Percentiles rank a stretch among this genome's conserved stretches.
These are phyloP conservation scores for Mrakia blollopis DNA, from an alignment of 768 basidiomycete genomes.

Conservation along the genomic window DNA sequence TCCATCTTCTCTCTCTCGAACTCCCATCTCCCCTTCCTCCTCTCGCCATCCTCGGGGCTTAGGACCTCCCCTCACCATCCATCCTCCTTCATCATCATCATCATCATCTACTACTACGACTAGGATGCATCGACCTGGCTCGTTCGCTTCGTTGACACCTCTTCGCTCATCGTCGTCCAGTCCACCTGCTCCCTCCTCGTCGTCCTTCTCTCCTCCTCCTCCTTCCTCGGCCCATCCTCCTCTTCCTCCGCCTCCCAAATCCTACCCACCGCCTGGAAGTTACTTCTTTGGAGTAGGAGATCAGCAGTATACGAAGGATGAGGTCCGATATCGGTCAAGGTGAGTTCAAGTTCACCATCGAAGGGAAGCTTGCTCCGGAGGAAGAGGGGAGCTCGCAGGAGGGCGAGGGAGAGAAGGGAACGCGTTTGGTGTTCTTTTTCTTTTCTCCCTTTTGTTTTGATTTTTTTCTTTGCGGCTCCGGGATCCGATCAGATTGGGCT, in stretches of 20 bases:
- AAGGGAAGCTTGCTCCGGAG: neutral
- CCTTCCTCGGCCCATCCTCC: neutral
- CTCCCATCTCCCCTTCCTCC: too few species aligned
- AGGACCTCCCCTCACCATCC: too few species aligned
- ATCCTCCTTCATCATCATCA: neutral
- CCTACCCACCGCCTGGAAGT: neutral
- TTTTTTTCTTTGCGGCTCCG: too few species aligned
- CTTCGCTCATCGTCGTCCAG: too few species aligned
- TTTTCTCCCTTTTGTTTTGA: too few species aligned
- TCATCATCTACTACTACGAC: neutral
- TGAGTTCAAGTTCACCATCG: neutral
- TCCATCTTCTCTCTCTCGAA: too few species aligned
- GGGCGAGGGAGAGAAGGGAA: neutral
- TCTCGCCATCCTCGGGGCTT: neutral
- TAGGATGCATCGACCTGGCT: neutral
- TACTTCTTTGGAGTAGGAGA: neutral
- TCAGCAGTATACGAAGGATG: neutral
- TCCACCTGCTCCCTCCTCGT: neutral
- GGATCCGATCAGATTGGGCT: too few species aligned
- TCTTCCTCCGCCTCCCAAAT: neutral
- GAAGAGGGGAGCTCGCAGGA: neutral
- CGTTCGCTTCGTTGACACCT: slow-evolving; percentile 1
- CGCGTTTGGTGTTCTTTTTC: neutral
- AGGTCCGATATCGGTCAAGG: neutral
- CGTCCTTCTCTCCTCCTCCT: neutral